Percentiles rank a stretch among this genome's conserved stretches.
phyloP scores from a whole-genome alignment of 805 yeast species.

The Ogataea methanolica region DNA sequence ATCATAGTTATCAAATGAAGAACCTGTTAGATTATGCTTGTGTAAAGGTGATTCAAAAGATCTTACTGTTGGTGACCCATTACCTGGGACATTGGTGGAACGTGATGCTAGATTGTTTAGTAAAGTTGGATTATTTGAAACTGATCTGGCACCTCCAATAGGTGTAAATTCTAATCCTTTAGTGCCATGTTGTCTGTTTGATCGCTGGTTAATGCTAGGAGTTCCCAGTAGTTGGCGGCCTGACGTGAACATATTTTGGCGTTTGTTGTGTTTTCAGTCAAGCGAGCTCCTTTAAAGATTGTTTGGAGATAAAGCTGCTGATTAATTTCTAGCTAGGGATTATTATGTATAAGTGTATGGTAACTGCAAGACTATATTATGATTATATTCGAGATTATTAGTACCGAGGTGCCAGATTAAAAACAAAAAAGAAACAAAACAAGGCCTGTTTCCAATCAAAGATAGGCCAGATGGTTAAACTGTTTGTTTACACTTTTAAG shows the following conservation, averaged over 20 bases:
- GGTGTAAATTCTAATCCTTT: conserved; percentile 38
- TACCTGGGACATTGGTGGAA: conserved; percentile 9
- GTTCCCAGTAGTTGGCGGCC: conserved; percentile 27
- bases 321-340: no score
- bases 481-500: not conserved
- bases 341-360: no score
- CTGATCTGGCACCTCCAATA: conserved; percentile 28
- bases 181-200: conserved; percentile 8
- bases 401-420: not conserved
- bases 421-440: not conserved
- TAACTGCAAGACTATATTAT: no score
- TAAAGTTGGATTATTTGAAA: conserved; percentile 9
- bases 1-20: conserved; percentile 22
- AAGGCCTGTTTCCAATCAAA: not conserved
- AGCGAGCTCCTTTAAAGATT: no score
- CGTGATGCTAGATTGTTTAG: conserved; percentile 15
- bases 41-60: conserved; percentile 1
- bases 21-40: conserved; percentile 7
- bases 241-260: conserved; percentile 24
- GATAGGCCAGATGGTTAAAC: not conserved
- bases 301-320: no score
- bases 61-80: conserved; percentile 10
- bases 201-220: conserved; percentile 19
- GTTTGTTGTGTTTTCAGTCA: not conserved
- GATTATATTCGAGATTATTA: no score